These are phyloP conservation scores for Lachancea sp. DNA, from an alignment of 805 yeast genomes.

Conservation along the genomic window DNA sequence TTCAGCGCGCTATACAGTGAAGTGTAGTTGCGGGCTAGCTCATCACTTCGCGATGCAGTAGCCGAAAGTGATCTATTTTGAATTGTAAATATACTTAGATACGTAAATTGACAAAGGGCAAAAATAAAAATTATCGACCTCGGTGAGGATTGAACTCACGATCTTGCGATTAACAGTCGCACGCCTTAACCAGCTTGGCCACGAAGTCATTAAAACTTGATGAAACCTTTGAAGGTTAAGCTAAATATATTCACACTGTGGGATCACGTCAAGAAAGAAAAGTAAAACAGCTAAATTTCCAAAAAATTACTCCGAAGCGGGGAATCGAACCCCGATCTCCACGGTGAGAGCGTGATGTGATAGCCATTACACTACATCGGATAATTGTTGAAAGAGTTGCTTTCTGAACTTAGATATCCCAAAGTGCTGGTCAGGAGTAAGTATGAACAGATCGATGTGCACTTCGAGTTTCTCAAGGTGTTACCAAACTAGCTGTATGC, in stretches of 20 bases:
- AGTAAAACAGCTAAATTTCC: too few relatives aligned
- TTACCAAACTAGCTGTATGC: too few relatives aligned
- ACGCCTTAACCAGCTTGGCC: constrained; percentile 59
- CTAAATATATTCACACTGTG: neutral
- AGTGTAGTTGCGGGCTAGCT: too few relatives aligned
- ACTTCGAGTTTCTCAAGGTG: too few relatives aligned
- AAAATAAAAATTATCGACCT: constrained; percentile 34
- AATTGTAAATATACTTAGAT: neutral
- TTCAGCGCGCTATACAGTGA: too few relatives aligned
- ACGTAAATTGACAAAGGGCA: neutral
- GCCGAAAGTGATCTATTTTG: neutral
- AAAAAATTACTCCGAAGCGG: constrained; percentile 21
- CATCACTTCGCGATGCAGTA: neutral
- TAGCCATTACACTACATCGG: constrained; percentile 31
- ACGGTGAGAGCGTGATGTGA: constrained; percentile 31
- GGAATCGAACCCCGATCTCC: constrained; percentile 31
- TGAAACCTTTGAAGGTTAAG: neutral
- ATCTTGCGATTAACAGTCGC: constrained; percentile 61
- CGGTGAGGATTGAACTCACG: constrained; percentile 57
- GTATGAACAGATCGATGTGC: too few relatives aligned
- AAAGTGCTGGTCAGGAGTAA: too few relatives aligned
- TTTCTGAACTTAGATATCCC: too few relatives aligned
- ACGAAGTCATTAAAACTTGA: constrained; percentile 34
- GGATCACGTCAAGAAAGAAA: neutral
- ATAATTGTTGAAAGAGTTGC: constrained; percentile 1